A percentile compares a stretch with the other conserved stretches of the same genome.
These are phyloP conservation scores for Globisporangium parvum DNA, from an alignment of 352 stramenopile genomes.

Conservation along the genomic window DNA sequence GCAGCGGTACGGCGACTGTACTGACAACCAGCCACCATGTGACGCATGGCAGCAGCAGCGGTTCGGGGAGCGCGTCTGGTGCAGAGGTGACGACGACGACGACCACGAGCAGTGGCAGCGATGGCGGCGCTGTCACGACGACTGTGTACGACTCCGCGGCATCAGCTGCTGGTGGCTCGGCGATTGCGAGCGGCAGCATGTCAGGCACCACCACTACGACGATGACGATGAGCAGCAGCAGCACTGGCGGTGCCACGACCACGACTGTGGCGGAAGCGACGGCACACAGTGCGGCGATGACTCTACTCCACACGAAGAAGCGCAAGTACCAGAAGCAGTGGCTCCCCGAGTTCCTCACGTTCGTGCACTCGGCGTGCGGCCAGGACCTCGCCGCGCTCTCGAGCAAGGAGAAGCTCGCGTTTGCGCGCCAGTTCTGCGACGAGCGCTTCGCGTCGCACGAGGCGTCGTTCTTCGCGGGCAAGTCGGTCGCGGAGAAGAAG, in stretches of 20 bases:
- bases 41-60: no score
- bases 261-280: neutral
- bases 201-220: neutral
- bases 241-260: neutral
- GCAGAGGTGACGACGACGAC: neutral
- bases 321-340: slow-evolving; percentile 27
- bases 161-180: no score
- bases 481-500: slow-evolving; percentile 16
- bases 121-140: no score
- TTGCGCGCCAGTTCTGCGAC: slow-evolving; percentile 31
- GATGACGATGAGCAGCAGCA: neutral
- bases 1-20: no score
- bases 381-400: slow-evolving; percentile 27
- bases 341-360: slow-evolving; percentile 28
- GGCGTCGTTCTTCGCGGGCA: neutral
- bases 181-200: no score
- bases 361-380: slow-evolving; percentile 19
- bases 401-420: slow-evolving; percentile 31
- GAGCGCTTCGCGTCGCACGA: neutral
- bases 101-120: neutral
- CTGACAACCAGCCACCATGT: no score
- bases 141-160: no score
- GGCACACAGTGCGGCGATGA: neutral
- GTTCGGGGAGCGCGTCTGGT: no score
- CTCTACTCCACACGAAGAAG: slow-evolving; percentile 7